Percentiles rank a stretch among this genome's conserved stretches.
Conservation (phyloP, 495 filamentous ascomycete genomes). For the Apodospora peruviana region DNA sequence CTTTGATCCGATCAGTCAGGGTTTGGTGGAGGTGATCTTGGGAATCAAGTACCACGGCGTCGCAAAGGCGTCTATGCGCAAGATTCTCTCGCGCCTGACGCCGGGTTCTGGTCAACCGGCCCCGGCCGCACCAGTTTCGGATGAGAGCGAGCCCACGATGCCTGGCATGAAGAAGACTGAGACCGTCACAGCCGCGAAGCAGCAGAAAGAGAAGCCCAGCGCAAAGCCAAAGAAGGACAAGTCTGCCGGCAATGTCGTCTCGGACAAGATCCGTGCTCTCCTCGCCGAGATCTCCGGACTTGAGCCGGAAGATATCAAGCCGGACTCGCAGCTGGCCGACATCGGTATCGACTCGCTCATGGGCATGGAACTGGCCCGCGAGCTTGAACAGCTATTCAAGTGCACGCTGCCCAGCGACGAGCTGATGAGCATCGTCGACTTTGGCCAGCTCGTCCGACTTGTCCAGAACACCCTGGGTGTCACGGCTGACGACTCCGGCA, state of each 20-base stretch:
- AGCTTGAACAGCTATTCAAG: neutral
- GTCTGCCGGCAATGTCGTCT: neutral
- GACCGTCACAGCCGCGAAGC: neutral
- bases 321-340: neutral
- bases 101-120: neutral
- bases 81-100: constrained; percentile 17
- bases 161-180: neutral
- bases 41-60: constrained; percentile 45
- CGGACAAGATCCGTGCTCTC: constrained; percentile 37
- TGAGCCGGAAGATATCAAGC: neutral
- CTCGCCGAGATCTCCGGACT: constrained; percentile 14
- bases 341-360: constrained; percentile 3
- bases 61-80: constrained; percentile 38
- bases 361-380: neutral
- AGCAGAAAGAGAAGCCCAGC: neutral
- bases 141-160: neutral
- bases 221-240: neutral
- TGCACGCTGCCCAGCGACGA: neutral
- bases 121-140: neutral
- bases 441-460: too few species aligned
- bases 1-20: constrained; percentile 38
- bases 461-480: too few species aligned
- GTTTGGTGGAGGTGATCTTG: constrained; percentile 42
- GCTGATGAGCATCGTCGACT: neutral
- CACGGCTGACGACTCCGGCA: too few species aligned